Evolutionary conservation across 176 grass and related monocot species (phyloP).

Genomic region (Elaeis guineensis): DNA sequence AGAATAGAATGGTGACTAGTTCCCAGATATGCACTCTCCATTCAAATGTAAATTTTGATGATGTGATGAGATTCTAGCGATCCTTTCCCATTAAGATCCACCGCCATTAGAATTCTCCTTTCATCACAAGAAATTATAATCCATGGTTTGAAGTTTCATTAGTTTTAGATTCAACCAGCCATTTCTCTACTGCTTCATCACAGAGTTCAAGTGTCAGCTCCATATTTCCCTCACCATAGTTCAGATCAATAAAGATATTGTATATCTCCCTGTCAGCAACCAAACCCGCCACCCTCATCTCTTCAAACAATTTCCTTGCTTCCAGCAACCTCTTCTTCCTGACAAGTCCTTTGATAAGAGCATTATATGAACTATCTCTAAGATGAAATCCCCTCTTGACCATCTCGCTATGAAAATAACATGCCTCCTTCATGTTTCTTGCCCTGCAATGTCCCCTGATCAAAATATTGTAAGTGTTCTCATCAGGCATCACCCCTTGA

Average conservation of each 20-base stretch:
- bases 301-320: conserved; percentile 64
- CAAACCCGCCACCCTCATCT: conserved; percentile 68
- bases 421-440: conserved; percentile 88
- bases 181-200: conserved; percentile 60
- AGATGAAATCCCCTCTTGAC: conserved; percentile 59
- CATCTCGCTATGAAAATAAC: conserved; percentile 79
- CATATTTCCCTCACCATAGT: conserved; percentile 48
- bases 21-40: too few species aligned
- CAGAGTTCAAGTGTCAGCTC: conserved; percentile 61
- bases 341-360: conserved; percentile 66
- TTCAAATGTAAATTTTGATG: too few species aligned
- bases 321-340: conserved; percentile 82
- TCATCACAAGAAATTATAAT: too few species aligned
- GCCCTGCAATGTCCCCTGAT: conserved; percentile 77
- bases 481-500: conserved; percentile 40
- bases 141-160: not conserved
- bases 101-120: too few species aligned
- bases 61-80: too few species aligned
- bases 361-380: conserved; percentile 52
- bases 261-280: conserved; percentile 52
- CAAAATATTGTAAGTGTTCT: conserved; percentile 94
- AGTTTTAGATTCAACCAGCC: conserved; percentile 23
- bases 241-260: conserved; percentile 66
- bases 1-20: too few species aligned
- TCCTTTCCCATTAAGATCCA: too few species aligned